These are phyloP conservation scores for Nothopassalora personata DNA, from an alignment of 2,329 filamentous ascomycete genomes.

Conservation along the genomic window DNA sequence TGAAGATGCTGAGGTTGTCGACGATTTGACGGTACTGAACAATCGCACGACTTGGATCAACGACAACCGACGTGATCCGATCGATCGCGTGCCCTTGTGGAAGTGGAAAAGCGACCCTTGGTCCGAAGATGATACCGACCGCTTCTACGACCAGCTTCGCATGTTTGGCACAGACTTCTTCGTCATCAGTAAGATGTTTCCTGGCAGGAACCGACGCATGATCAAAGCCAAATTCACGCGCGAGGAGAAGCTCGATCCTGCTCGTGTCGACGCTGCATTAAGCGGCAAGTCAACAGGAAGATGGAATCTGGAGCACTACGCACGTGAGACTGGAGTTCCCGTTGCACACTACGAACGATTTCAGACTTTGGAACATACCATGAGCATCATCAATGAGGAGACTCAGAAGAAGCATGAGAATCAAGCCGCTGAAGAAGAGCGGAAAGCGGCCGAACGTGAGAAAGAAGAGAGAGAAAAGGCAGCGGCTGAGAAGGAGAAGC, in stretches of 20 bases:
- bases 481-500: constrained; percentile 27
- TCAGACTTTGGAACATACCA: constrained; percentile 30
- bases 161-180: constrained; percentile 81
- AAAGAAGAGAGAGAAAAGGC: constrained; percentile 30
- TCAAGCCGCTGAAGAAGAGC: constrained; percentile 32
- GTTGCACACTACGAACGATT: constrained; percentile 36
- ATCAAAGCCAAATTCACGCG: constrained; percentile 79
- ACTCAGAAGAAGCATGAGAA: constrained; percentile 30
- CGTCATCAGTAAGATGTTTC: constrained; percentile 72
- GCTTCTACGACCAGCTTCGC: constrained; percentile 68
- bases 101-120: constrained; percentile 58
- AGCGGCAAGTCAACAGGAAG: constrained; percentile 37
- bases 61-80: constrained; percentile 47
- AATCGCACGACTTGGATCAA: constrained; percentile 66
- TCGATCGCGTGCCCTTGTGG: constrained; percentile 39
- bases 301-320: constrained; percentile 40
- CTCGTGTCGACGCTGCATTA: constrained; percentile 59
- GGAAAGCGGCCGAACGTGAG: constrained; percentile 32
- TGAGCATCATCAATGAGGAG: constrained; percentile 30
- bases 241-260: constrained; percentile 64
- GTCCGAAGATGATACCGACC: constrained; percentile 64
- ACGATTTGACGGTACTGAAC: constrained; percentile 68
- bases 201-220: constrained; percentile 63
- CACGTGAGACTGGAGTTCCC: constrained; percentile 34
- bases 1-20: constrained; percentile 56